phyloP scores from a whole-genome alignment of 176 grass and related monocot genomes.

The Thalia dealbata region DNA sequence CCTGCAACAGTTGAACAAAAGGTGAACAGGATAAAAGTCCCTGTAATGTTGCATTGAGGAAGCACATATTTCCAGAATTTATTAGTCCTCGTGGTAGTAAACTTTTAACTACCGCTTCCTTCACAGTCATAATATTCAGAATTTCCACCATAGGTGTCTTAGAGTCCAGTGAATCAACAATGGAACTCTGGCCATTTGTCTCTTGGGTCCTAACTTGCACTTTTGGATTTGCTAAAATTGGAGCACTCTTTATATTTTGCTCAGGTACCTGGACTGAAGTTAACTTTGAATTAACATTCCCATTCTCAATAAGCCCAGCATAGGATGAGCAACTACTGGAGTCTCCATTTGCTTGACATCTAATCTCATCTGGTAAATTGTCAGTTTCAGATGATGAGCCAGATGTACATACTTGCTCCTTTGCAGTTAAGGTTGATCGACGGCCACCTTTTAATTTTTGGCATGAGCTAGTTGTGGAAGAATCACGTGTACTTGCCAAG shows the following conservation, averaged over 20 bases:
- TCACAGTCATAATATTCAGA: constrained; percentile 24
- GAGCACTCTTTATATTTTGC: not conserved
- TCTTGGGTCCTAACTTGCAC: constrained; percentile 21
- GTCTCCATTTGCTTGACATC: constrained; percentile 38
- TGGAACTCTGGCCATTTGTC: constrained; percentile 27
- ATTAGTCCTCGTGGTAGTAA: constrained; percentile 76
- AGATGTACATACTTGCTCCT: not conserved
- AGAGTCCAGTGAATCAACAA: constrained; percentile 27
- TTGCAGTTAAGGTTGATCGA: constrained; percentile 21
- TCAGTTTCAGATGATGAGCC: constrained; percentile 22
- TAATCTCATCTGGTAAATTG: constrained; percentile 25
- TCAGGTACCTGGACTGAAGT: constrained; percentile 13
- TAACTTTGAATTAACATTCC: constrained; percentile 13
- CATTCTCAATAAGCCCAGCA: constrained; percentile 22
- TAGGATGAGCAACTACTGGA: constrained; percentile 13
- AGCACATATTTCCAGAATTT: constrained; percentile 94
- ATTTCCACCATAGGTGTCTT: constrained; percentile 8
- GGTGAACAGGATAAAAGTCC: constrained; percentile 74
- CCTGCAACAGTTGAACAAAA: constrained; percentile 76
- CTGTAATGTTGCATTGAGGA: constrained; percentile 90
- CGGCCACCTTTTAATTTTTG: constrained; percentile 23
- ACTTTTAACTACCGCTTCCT: constrained; percentile 25
- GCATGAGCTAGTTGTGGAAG: constrained; percentile 26
- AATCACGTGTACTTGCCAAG: constrained; percentile 34
- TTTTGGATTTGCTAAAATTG: constrained; percentile 5